phyloP scores from a whole-genome alignment of 371 early-diverging fungal genomes.

The Mortierella sp. region DNA sequence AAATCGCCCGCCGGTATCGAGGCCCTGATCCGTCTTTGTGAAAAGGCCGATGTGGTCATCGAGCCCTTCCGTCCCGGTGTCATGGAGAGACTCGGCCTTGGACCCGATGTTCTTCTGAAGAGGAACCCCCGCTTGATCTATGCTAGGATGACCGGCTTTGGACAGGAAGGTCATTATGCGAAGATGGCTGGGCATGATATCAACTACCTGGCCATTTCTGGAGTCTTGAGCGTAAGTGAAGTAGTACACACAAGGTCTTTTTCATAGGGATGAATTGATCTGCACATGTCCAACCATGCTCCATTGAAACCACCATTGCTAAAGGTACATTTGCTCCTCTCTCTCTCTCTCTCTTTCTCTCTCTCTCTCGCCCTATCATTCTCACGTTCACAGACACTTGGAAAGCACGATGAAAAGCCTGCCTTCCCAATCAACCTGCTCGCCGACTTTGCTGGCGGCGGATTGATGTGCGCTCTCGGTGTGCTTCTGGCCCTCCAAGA shows the following conservation, averaged over 20 bases:
- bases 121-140: conserved; percentile 73
- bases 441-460: conserved; percentile 86
- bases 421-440: conserved; percentile 76
- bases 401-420: conserved; percentile 71
- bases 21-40: conserved; percentile 61
- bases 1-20: conserved; percentile 67
- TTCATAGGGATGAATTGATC: background rate
- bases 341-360: background rate
- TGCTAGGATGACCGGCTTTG: conserved; percentile 81
- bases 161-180: conserved; percentile 70
- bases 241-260: background rate
- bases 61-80: conserved; percentile 87
- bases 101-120: conserved; percentile 70
- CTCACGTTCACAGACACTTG: conserved; percentile 63
- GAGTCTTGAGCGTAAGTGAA: conserved; percentile 73
- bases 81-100: conserved; percentile 78
- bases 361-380: background rate
- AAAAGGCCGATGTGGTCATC: conserved; percentile 75
- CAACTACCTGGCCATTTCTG: conserved; percentile 80
- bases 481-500: conserved; percentile 78
- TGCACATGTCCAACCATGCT: background rate
- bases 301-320: background rate
- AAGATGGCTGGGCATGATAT: conserved; percentile 84
- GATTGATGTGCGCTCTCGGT: conserved; percentile 77
- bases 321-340: background rate